phyloP scores from a whole-genome alignment of 2,329 filamentous ascomycete genomes.

The Dichotomopilus funicola region DNA sequence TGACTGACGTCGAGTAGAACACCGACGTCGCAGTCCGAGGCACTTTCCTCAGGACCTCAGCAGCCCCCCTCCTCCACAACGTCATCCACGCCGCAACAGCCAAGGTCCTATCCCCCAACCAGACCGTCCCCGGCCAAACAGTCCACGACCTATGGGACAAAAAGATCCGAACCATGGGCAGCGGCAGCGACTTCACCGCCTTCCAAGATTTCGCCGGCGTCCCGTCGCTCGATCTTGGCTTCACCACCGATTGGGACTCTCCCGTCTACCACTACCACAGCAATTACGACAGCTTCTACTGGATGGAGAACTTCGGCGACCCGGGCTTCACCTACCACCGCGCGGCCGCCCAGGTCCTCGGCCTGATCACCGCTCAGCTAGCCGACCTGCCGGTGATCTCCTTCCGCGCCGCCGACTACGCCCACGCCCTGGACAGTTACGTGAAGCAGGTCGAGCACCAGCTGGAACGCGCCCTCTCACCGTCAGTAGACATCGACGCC shows the following conservation, averaged over 20 bases:
- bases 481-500: not conserved
- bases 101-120: conserved; percentile 64
- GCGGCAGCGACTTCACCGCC: conserved; percentile 67
- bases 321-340: conserved; percentile 59
- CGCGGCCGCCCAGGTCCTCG: conserved; percentile 60
- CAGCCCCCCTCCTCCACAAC: conserved; percentile 70
- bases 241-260: conserved; percentile 37
- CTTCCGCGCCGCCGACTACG: conserved; percentile 60
- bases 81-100: conserved; percentile 61
- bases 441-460: conserved; percentile 46
- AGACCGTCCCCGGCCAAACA: conserved; percentile 62
- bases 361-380: conserved; percentile 54
- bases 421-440: conserved; percentile 47
- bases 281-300: conserved; percentile 86
- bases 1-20: conserved; percentile 40
- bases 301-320: conserved; percentile 81
- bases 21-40: conserved; percentile 70
- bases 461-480: conserved; percentile 30
- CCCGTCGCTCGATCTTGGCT: conserved; percentile 58
- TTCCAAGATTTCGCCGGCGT: conserved; percentile 68
- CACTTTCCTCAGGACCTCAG: conserved; percentile 54
- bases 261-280: conserved; percentile 77
- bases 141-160: conserved; percentile 62
- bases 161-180: conserved; percentile 59
- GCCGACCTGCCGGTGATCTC: conserved; percentile 56